Base-by-base conservation (phyloP, 805 yeast species). In the Scheffersomyces stipitis region DNA sequence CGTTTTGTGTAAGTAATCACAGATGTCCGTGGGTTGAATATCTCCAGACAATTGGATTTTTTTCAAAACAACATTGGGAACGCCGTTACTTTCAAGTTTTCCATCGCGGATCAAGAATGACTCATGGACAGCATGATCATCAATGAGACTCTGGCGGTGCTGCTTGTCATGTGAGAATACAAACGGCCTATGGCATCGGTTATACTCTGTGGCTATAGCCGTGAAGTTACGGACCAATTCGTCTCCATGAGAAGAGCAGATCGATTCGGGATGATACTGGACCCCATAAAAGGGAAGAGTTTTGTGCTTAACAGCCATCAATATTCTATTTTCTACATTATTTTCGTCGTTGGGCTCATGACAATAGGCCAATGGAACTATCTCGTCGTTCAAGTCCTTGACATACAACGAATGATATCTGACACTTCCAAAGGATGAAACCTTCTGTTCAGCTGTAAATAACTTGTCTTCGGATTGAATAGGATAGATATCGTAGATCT, bases 251-350 rank as follows among this genome's bases (percentile, higher is more conserved):
- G 71, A 66, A 0, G 97, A 88, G 49, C 96, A 87, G 27, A 91
- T 79, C 1, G 96, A 88, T 54, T 93, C 99, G 0, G 99, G 99
- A 53, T 93, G 99, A 53, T 90, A 95, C 53, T 93, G 99, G 2
- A 93, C 97, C 0, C 96, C 99, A 57, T 71, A 91, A 65, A 84
- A 85, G 0, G 97, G 97, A 15, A 64, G 60, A 0, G 26, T 14
- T 0, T 33, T 46, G 51, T 86, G 90, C 52, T 66, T 74, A 0
- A 75, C 93, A 0, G 95, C 96, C 99, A 93, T 93, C 20, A 87
- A 55, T 4, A 84, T 62, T 27, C 53, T 52, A 4, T 35, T 37
- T 2, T 39, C 40, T 12, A 50, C 52, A 3, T 67, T 68, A 4
- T 26, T 14, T 3, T 34, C 35, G 27, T 36, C 42, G 8, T 66